Evolutionary conservation across 495 filamentous ascomycete species (phyloP).

Genomic region (Neurospora sp.): DNA sequence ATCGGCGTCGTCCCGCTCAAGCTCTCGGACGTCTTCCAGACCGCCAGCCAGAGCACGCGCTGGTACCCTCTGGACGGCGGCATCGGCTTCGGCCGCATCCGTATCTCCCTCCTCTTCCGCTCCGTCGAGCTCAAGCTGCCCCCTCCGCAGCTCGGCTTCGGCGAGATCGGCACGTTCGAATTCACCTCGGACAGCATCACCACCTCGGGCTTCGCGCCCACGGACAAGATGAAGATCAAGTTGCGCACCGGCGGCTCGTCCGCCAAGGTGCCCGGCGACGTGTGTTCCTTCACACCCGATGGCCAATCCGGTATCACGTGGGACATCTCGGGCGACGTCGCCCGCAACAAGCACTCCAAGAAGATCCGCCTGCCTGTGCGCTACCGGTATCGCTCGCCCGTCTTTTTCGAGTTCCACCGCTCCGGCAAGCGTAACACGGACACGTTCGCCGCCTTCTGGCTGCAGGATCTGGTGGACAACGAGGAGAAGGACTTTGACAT

Average conservation of each 20-base stretch:
- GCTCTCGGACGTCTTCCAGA: conserved; percentile 76
- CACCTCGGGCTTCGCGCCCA: conserved; percentile 43
- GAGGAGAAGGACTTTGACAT: conserved; percentile 66
- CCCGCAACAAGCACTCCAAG: conserved; percentile 31
- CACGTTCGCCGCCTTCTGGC: conserved; percentile 73
- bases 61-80: conserved; percentile 52
- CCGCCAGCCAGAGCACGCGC: conserved; percentile 62
- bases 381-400: conserved; percentile 75
- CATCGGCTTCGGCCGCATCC: conserved; percentile 74
- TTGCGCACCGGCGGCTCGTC: conserved; percentile 78
- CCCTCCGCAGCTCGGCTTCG: conserved; percentile 71
- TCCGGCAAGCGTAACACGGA: conserved; percentile 56
- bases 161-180: conserved; percentile 85
- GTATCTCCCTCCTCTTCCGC: conserved; percentile 82
- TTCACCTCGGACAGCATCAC: conserved; percentile 60
- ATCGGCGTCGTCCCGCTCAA: conserved; percentile 84
- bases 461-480: conserved; percentile 73
- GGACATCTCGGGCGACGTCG: conserved; percentile 47
- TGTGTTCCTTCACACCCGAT: conserved; percentile 45
- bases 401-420: conserved; percentile 77
- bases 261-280: conserved; percentile 52
- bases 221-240: conserved; percentile 65
- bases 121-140: conserved; percentile 77
- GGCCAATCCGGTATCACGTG: conserved; percentile 50
- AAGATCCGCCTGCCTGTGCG: conserved; percentile 74